Base-by-base conservation (phyloP, 2,329 filamentous ascomycete genomes). In the Raffaelea deltoideospora region DNA sequence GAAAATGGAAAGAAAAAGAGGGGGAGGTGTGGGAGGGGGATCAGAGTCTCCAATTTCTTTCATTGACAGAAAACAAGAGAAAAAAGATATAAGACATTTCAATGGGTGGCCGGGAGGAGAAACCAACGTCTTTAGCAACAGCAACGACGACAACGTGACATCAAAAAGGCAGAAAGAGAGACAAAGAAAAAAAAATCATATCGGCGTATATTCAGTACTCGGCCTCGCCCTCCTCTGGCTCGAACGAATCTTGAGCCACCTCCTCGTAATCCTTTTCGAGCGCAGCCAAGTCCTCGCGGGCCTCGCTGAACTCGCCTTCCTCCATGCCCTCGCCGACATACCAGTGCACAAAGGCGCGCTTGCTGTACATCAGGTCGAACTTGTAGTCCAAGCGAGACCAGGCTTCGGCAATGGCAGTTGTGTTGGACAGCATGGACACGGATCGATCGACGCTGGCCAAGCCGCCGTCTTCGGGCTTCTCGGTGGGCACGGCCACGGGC, bases 241-340 rank as follows among this genome's bases (percentile, higher is more conserved):
- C 64, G 45, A 65, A 61, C 46, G 78, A 82, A 59, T 87, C 81
- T 54, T 67, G 72, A 42, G 80, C 81, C 48, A 87, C 81, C 67
- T 87, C 82, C 60, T 86, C 81, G 55, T 88, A 88, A 51, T 88
- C 82, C 65, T 79, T 83, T 68, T 88, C 83, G 24, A 90, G 67
- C 33, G 83, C 83, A 44, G 83, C 83, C 42, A 90, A 67, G 56
- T 90, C 83, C 64, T 90, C 83, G 48, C 83, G 78, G 43, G 83
- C 83, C 61, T 90, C 83, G 44, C 77, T 81, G 65, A 90, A 90
- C 60, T 90, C 83, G 50, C 83, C 83, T 58, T 90, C 83, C 65
- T 90, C 83, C 83, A 90, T 90, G 63, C 83, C 83, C 64, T 90
- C 83, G 47, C 83, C 83, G 37, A 90, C 83, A 48, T 82, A 82